Base-by-base conservation (phyloP, 805 yeast genomes). In the Wickerhamiella galacta region DNA sequence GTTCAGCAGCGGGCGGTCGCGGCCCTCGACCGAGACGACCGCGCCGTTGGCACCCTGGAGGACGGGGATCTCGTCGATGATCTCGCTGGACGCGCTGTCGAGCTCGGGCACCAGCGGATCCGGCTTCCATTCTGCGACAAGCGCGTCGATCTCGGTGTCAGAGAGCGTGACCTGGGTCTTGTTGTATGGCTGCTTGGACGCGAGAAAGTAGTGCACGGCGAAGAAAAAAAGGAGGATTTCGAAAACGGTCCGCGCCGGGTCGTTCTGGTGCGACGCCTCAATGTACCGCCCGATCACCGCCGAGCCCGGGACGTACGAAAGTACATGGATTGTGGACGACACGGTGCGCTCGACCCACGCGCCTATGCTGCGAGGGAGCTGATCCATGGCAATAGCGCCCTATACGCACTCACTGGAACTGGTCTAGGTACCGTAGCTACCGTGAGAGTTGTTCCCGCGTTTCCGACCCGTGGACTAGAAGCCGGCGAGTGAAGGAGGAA, bases 111-210 rank as follows among this genome's bases (percentile, higher is more conserved):
- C 82, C 27, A 90, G 54, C 0, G 93, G 80, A 47, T 74, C 90
- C 0, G 98, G 96, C 39, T 68, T 68, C 98, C 98, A 90, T 37
- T 85, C 95, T 6, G 72, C 76, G 33, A 81, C 70, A 36, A 90
- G 64, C 30, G 77, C 87, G 45, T 85, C 87, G 22, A 82, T 64
- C 48, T 87, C 98, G 34, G 46, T 42, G 12, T 55, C 54, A 21
- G 46, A 43, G 25, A 60, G 48, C 40, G 64, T 64, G 35, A 82
- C 76, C 41, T 70, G 66, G 42, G 76, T 78, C 28, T 72, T 65
- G 50, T 74, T 70, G 45, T 70, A 80, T 44, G 77, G 76, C 53
- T 72, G 77, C 60, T 72, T 78, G 25, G 77, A 75, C 37, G 77
- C 80, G 45, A 55, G 53, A 70, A 87, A 83, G 58, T 90, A 90